phyloP scores from a whole-genome alignment of 2,329 filamentous ascomycete species.

The Fusarium albidum region DNA sequence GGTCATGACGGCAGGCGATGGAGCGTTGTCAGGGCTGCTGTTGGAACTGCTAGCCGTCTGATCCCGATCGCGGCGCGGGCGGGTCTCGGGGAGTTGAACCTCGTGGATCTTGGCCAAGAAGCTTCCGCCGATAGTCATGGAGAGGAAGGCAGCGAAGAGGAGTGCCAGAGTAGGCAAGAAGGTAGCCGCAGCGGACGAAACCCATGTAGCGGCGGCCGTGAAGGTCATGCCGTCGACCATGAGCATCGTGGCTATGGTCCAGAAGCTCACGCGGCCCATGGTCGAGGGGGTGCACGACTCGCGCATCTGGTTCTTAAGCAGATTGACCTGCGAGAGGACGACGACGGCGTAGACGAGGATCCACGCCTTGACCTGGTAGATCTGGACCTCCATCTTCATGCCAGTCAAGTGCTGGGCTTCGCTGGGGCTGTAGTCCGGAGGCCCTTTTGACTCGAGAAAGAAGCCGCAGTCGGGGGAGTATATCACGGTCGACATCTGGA shows the following conservation, averaged over 20 bases:
- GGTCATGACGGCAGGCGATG: constrained; percentile 34
- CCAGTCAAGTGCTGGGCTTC: constrained; percentile 66
- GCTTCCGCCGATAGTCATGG: constrained; percentile 64
- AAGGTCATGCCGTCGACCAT: constrained; percentile 70
- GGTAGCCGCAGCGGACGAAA: constrained; percentile 61
- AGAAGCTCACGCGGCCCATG: constrained; percentile 71
- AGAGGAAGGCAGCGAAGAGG: constrained; percentile 60
- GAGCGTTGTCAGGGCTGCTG: constrained; percentile 25
- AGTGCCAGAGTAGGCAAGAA: constrained; percentile 66
- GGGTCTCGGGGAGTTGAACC: constrained; percentile 63
- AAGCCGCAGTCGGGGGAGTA: constrained; percentile 75
- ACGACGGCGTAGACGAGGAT: constrained; percentile 63
- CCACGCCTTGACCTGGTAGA: constrained; percentile 66
- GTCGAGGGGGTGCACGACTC: constrained; percentile 74
- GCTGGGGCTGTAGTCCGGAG: constrained; percentile 60
- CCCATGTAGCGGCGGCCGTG: constrained; percentile 63
- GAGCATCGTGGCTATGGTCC: constrained; percentile 68
- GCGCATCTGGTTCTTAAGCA: constrained; percentile 71
- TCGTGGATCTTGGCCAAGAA: constrained; percentile 69
- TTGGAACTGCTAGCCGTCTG: constrained; percentile 25
- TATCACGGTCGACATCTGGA: constrained; percentile 69
- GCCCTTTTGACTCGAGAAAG: constrained; percentile 71
- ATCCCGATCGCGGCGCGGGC: constrained; percentile 55
- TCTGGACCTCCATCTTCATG: constrained; percentile 67
- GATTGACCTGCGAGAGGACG: constrained; percentile 67